Evolutionary conservation across 2,329 filamentous ascomycete species (phyloP).

Genomic region (Coleophoma cylindrospora): DNA sequence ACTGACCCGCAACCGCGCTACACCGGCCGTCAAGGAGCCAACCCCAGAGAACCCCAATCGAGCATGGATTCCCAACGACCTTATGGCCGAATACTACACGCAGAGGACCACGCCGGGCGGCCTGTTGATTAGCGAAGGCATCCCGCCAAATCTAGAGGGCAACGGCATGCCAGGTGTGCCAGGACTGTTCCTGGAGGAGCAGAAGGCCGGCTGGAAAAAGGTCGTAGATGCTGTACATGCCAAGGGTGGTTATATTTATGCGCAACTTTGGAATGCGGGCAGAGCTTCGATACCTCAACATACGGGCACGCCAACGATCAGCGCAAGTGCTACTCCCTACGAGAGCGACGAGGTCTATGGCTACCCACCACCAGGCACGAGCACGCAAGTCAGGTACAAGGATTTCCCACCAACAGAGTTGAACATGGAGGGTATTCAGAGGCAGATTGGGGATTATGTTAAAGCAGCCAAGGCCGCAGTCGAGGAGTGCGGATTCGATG

Average conservation of each 20-base stretch:
- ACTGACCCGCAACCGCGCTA: conserved; percentile 45
- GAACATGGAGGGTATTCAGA: conserved; percentile 27
- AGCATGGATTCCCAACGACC: conserved; percentile 40
- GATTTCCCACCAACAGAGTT: conserved; percentile 32
- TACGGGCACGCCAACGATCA: conserved; percentile 31
- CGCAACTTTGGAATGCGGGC: conserved; percentile 57
- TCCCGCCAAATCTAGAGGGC: conserved; percentile 37
- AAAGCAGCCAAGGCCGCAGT: conserved; percentile 40
- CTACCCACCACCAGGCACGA: conserved; percentile 32
- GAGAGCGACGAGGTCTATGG: conserved; percentile 35
- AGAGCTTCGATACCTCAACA: conserved; percentile 35
- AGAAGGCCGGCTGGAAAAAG: conserved; percentile 50
- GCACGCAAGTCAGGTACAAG: conserved; percentile 30
- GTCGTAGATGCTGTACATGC: conserved; percentile 53
- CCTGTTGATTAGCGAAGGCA: conserved; percentile 49
- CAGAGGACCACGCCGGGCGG: conserved; percentile 47
- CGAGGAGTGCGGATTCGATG: conserved; percentile 47
- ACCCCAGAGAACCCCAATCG: conserved; percentile 40
- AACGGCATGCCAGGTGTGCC: conserved; percentile 46
- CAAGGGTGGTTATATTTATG: conserved; percentile 51
- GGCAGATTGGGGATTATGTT: conserved; percentile 36
- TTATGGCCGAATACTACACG: conserved; percentile 40
- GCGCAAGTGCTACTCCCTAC: conserved; percentile 37
- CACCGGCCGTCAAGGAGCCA: conserved; percentile 34
- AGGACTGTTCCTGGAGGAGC: conserved; percentile 45